phyloP scores from a whole-genome alignment of 1,284 basidiomycete species.

The Sporisorium reilianum region DNA sequence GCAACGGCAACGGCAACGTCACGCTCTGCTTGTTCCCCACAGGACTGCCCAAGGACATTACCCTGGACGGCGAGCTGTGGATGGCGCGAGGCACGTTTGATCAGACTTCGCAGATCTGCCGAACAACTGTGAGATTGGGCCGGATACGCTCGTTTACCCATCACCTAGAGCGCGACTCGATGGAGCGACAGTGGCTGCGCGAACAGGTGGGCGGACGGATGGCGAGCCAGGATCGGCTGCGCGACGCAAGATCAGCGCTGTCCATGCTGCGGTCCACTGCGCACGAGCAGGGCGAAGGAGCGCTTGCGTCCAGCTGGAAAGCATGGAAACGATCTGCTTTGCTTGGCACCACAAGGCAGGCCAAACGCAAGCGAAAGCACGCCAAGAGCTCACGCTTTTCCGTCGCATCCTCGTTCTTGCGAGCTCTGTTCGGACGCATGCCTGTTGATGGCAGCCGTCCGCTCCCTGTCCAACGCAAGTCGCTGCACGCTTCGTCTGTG shows the following conservation, averaged over 20 bases:
- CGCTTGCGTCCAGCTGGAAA: conserved; percentile 16
- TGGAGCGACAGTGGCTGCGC: conserved; percentile 46
- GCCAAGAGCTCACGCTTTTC: conserved; percentile 2
- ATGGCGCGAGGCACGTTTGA: conserved; percentile 58
- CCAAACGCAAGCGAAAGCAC: background rate
- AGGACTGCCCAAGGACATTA: conserved; percentile 76
- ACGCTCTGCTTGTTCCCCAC: background rate
- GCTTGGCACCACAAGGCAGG: background rate
- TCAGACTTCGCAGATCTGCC: conserved; percentile 47
- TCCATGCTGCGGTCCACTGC: background rate
- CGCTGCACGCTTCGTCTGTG: background rate
- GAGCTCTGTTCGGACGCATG: conserved; percentile 17
- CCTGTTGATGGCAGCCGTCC: background rate
- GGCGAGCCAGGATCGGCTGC: conserved; percentile 64
- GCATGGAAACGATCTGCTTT: conserved; percentile 15
- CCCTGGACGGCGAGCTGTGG: conserved; percentile 75
- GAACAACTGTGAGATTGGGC: conserved; percentile 54
- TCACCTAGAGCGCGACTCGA: conserved; percentile 38
- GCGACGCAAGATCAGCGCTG: conserved; percentile 10
- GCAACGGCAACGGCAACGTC: background rate
- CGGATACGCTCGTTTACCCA: conserved; percentile 35
- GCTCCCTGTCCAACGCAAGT: background rate
- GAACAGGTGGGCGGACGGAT: conserved; percentile 68
- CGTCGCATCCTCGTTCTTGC: conserved; percentile 17
- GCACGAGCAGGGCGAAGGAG: background rate